phyloP scores from a whole-genome alignment of 75 land plant species.

The Ceratopteris richardii region DNA sequence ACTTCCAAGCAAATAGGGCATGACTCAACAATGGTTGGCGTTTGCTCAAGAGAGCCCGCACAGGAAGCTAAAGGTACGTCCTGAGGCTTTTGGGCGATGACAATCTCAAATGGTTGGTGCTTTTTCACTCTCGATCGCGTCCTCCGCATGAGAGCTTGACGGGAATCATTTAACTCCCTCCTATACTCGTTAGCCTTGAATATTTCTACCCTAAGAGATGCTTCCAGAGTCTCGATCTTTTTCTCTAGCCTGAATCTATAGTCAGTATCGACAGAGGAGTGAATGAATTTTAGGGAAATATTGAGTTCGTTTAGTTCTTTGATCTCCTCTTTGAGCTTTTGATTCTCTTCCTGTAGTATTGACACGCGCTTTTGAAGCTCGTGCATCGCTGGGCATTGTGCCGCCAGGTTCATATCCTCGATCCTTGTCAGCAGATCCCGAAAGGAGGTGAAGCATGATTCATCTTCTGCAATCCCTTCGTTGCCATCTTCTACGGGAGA shows the following conservation, averaged over 20 bases:
- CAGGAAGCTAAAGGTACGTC: neutral
- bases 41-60: neutral
- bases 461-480: no score
- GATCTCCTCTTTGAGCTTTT: neutral
- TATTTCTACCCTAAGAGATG: neutral
- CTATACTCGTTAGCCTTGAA: neutral
- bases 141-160: neutral
- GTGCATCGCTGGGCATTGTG: no score
- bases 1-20: slow-evolving; percentile 5
- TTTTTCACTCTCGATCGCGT: neutral
- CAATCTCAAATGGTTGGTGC: neutral
- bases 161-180: slow-evolving; percentile 4
- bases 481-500: no score
- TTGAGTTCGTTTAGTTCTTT: slow-evolving; percentile 1
- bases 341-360: slow-evolving; percentile 4
- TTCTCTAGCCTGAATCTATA: neutral
- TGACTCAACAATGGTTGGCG: neutral
- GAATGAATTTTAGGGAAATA: neutral
- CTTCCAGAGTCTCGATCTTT: neutral
- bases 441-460: no score
- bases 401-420: no score
- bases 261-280: neutral
- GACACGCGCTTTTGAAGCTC: no score
- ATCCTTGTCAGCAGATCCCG: no score
- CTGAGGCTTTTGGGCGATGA: slow-evolving; percentile 7